These are phyloP conservation scores for Paraconiothyrium sp. DNA, from an alignment of 2,329 filamentous ascomycete genomes.

Conservation along the genomic window DNA sequence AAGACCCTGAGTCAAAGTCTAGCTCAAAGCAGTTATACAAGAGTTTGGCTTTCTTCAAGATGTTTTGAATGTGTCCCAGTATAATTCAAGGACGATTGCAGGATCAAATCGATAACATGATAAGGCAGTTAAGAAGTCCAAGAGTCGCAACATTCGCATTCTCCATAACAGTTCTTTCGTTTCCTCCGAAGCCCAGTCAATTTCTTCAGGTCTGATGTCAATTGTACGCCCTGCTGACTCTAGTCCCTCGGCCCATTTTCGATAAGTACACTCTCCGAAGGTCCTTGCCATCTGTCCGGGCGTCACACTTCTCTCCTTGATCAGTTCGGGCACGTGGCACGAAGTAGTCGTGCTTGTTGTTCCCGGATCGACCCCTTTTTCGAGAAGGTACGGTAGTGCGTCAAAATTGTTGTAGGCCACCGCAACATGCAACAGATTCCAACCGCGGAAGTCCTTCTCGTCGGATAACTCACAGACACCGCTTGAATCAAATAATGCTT, in stretches of 20 bases:
- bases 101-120: no score
- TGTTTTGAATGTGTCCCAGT: no score
- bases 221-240: conserved; percentile 4
- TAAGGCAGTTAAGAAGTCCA: not conserved
- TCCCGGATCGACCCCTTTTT: conserved; percentile 18
- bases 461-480: conserved; percentile 2
- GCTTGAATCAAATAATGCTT: conserved; percentile 1
- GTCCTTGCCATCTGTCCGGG: conserved; percentile 11
- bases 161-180: conserved; percentile 4
- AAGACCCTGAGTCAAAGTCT: no score
- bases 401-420: conserved; percentile 17
- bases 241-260: conserved; percentile 13
- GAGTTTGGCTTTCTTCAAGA: no score
- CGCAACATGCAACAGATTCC: conserved; percentile 23
- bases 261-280: conserved; percentile 19
- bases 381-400: conserved; percentile 16
- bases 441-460: conserved; percentile 19
- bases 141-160: conserved; percentile 18
- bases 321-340: conserved; percentile 11
- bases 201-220: conserved; percentile 16
- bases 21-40: no score
- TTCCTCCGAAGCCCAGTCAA: conserved; percentile 19
- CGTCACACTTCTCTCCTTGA: conserved; percentile 10
- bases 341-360: conserved; percentile 17
- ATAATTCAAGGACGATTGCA: no score